A percentile compares a stretch with the other conserved stretches of the same genome.
Evolutionary conservation across 192 early-diverging fungal genomes (phyloP).

Genomic region (Lunasporangiospora selenospora): DNA sequence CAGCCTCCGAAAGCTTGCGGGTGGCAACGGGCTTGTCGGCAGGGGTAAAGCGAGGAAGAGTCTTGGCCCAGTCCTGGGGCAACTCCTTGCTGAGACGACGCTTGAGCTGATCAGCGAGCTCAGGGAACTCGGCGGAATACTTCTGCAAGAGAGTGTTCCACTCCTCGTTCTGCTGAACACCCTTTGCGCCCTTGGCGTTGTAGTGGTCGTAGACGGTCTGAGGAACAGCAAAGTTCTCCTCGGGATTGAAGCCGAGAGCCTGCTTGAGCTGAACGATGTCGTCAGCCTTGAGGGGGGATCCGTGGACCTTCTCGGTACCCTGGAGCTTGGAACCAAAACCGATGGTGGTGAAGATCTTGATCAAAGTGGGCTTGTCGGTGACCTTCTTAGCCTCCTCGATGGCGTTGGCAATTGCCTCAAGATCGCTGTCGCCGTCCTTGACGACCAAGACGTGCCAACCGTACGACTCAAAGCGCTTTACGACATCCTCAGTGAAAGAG

Average conservation of each 20-base stretch:
- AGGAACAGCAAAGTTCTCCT: constrained; percentile 76
- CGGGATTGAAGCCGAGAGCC: constrained; percentile 84
- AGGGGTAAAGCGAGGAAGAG: constrained; percentile 85
- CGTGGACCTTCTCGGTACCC: constrained; percentile 95
- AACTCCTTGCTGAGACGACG: constrained; percentile 80
- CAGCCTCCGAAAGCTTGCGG: constrained; percentile 89
- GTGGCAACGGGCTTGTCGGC: constrained; percentile 84
- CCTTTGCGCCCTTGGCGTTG: constrained; percentile 57
- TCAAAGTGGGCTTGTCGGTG: constrained; percentile 88
- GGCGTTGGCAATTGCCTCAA: constrained; percentile 75
- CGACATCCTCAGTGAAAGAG: constrained; percentile 96
- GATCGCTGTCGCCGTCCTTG: constrained; percentile 85
- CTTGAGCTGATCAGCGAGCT: constrained; percentile 74
- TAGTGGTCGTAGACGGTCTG: constrained; percentile 66
- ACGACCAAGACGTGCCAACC: constrained; percentile 91
- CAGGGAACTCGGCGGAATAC: constrained; percentile 78
- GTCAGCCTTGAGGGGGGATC: constrained; percentile 80
- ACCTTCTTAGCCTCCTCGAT: constrained; percentile 85
- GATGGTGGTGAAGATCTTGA: constrained; percentile 92
- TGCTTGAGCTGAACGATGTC: constrained; percentile 85
- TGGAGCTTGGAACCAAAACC: constrained; percentile 89
- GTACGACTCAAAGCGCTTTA: constrained; percentile 89
- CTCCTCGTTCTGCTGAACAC: constrained; percentile 66
- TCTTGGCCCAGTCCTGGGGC: constrained; percentile 74
- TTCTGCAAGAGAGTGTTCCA: constrained; percentile 81